Base-by-base conservation (phyloP, 1,284 basidiomycete genomes). In the Laetiporus sulphureus region DNA sequence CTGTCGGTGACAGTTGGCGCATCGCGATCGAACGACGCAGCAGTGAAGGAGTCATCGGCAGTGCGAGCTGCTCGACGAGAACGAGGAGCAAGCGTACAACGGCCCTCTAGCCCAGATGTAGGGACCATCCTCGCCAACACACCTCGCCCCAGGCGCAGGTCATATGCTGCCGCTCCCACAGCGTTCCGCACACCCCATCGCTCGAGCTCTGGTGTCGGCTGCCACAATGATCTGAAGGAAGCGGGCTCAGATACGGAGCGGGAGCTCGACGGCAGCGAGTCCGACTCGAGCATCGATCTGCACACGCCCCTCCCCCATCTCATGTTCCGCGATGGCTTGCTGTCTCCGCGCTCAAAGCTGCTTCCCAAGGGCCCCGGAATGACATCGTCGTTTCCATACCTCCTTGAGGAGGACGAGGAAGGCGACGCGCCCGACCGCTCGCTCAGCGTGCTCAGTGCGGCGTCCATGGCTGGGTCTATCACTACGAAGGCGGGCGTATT, bases 261-360 rank as follows among this genome's bases (percentile, higher is more conserved):
- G 37, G 68, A 68, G 12, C 67, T 59, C 12, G 64, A 54, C 5
- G 72, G 63, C 5, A 73, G 67, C 36, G 75, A 67, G 38, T 74
- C 72, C 12, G 83, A 84, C 58, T 86, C 83, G 12, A 83, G 81
- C 57, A 60, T 89, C 40, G 85, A 89, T 62, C 56, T 89, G 24
- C 81, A 85, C 52, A 89, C 85, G 1, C 83, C 85, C 0, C 57
- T 89, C 6, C 83, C 86, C 3, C 76, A 83, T 52, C 61, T 88
- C 21, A 83, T 89, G 78, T 65, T 88, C 32, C 73, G 77, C 11
- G 76, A 85, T 45, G 85, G 85, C 2, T 65, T 87, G 40, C 69
- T 89, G 16, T 88, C 85, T 2, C 81, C 84, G 0, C 67, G 76
- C 44, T 88, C 86, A 1, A 87, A 83, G 48, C 61, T 87, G 3